These are phyloP conservation scores for Penicillium brevicompactum DNA, from an alignment of 2,329 filamentous ascomycete species.

Conservation along the genomic window DNA sequence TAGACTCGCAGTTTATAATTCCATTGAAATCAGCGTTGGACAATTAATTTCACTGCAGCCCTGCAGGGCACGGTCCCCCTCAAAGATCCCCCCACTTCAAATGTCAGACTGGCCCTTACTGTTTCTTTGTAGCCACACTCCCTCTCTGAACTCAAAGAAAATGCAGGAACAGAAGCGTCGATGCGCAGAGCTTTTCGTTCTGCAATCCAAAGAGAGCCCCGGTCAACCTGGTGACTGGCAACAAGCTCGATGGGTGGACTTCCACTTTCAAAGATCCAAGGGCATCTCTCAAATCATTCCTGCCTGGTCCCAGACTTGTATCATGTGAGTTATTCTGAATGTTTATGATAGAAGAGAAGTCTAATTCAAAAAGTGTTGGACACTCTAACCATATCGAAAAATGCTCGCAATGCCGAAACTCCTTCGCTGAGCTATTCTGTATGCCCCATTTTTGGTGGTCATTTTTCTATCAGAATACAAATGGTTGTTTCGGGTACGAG, in stretches of 20 bases:
- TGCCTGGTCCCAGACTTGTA: constrained; percentile 3
- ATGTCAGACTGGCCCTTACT: not conserved
- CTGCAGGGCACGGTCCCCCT: not conserved
- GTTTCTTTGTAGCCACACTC: not conserved
- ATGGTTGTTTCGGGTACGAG: constrained; percentile 7
- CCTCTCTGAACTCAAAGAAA: not conserved
- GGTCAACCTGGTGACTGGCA: not conserved
- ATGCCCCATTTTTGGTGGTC: constrained; percentile 15
- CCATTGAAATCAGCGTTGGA: not conserved
- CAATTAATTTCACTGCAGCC: not conserved
- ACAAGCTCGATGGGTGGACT: not conserved
- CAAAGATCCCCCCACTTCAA: not conserved
- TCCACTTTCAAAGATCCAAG: not conserved
- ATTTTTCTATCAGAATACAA: not conserved
- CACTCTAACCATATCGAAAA: not conserved
- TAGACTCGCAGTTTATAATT: not conserved
- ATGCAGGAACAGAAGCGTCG: constrained; percentile 6
- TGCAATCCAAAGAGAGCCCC: not conserved
- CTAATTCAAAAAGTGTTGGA: constrained; percentile 2
- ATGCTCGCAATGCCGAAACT: constrained; percentile 5
- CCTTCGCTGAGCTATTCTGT: not conserved
- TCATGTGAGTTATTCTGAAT: not conserved
- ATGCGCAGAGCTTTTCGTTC: not conserved
- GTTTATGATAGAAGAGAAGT: not conserved
- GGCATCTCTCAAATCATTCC: not conserved